A percentile compares a stretch with the other conserved stretches of the same genome.
These are phyloP conservation scores for Viola odorata DNA, from an alignment of 345 rosid genomes.

Conservation along the genomic window DNA sequence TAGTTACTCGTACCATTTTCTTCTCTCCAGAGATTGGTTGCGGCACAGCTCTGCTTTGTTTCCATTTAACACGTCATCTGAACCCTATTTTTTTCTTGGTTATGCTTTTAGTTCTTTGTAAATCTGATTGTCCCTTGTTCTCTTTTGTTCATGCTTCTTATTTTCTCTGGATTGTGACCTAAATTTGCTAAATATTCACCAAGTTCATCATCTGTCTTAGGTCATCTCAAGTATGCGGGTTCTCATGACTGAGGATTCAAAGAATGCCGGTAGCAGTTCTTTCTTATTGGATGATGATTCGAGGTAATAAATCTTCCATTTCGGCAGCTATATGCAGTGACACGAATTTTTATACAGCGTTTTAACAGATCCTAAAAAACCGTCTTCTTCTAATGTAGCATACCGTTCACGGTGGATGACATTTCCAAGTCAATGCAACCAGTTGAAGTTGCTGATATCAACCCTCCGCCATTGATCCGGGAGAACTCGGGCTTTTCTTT, in stretches of 20 bases:
- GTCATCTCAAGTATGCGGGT: conserved; percentile 81
- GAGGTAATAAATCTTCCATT: conserved; percentile 38
- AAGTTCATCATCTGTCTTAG: conserved; percentile 20
- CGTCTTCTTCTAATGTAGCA: conserved; percentile 40
- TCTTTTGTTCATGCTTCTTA: background rate
- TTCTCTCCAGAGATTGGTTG: too few species aligned
- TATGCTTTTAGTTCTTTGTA: too few species aligned
- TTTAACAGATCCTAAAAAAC: background rate
- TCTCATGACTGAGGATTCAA: conserved; percentile 87
- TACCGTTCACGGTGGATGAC: conserved; percentile 88
- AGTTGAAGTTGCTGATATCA: conserved; percentile 71
- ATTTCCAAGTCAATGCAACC: conserved; percentile 80
- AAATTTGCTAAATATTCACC: background rate
- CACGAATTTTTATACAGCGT: background rate
- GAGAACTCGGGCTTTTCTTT: conserved; percentile 83
- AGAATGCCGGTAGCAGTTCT: conserved; percentile 79
- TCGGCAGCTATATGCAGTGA: background rate
- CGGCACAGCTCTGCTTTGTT: too few species aligned
- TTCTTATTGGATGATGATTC: conserved; percentile 90
- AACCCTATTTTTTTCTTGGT: too few species aligned
- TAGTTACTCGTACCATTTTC: too few species aligned
- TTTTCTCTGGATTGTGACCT: background rate
- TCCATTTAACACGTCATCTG: too few species aligned
- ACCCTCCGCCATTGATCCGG: conserved; percentile 69
- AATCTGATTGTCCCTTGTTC: background rate